A percentile compares a stretch with the other conserved stretches of the same genome.
These are phyloP conservation scores for Balansia obtecta DNA, from an alignment of 2,329 filamentous ascomycete genomes.

Conservation along the genomic window DNA sequence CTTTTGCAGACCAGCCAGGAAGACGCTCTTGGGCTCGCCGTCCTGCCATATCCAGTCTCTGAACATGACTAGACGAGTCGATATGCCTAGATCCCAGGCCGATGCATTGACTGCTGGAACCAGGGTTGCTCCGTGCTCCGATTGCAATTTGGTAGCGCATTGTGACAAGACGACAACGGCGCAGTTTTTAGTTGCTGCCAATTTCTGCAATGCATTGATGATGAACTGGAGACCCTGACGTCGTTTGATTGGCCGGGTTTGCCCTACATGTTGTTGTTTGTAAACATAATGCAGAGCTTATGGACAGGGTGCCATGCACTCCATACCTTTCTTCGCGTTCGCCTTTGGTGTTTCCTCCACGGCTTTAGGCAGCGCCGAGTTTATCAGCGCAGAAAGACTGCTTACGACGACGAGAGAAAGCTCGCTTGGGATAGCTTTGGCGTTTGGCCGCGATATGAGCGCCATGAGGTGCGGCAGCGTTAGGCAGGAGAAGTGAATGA, in stretches of 20 bases:
- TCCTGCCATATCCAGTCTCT: slow-evolving; percentile 55
- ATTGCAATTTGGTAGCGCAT: slow-evolving; percentile 68
- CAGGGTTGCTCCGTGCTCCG: slow-evolving; percentile 53
- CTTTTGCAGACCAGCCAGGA: slow-evolving; percentile 55
- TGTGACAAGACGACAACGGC: slow-evolving; percentile 69
- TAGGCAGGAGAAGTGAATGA: slow-evolving; percentile 39
- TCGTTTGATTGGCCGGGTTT: slow-evolving; percentile 28
- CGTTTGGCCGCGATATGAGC: slow-evolving; percentile 55
- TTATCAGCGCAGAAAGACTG: slow-evolving; percentile 63
- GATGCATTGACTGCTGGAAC: slow-evolving; percentile 62
- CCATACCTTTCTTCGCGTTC: slow-evolving; percentile 29
- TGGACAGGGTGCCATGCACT: not conserved
- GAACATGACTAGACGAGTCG: slow-evolving; percentile 64
- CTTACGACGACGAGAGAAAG: slow-evolving; percentile 67
- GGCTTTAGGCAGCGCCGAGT: slow-evolving; percentile 59
- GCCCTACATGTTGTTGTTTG: slow-evolving; percentile 17
- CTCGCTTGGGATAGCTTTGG: slow-evolving; percentile 45
- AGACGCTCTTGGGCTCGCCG: slow-evolving; percentile 33
- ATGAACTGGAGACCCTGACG: slow-evolving; percentile 47
- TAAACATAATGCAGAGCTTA: not conserved
- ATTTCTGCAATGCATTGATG: slow-evolving; percentile 58
- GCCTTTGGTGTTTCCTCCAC: slow-evolving; percentile 24
- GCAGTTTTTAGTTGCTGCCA: slow-evolving; percentile 61
- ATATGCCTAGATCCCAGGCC: slow-evolving; percentile 70
- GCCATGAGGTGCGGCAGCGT: slow-evolving; percentile 64